Conservation (phyloP, 805 yeast genomes). For the Candida loeiensis region DNA sequence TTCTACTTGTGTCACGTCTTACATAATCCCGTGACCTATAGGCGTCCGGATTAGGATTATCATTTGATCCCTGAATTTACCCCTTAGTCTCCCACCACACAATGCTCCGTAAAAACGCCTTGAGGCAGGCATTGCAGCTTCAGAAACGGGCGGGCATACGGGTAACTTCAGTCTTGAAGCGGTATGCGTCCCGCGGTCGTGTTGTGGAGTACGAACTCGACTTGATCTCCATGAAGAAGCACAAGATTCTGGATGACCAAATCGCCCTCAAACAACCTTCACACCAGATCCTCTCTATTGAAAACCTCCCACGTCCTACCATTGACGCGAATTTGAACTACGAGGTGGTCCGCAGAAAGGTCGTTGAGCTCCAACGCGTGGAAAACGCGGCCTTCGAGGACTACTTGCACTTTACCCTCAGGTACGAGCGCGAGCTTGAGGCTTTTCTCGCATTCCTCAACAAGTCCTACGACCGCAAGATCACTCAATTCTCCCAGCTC, state of each 20-base stretch:
- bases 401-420: conserved; percentile 17
- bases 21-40: neutral
- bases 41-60: neutral
- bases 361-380: conserved; percentile 1
- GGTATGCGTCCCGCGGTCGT: conserved; percentile 4
- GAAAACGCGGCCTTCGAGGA: conserved; percentile 2
- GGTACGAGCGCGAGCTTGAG: conserved; percentile 18
- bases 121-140: conserved; percentile 5
- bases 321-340: conserved; percentile 1
- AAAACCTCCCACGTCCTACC: conserved; percentile 3
- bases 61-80: neutral
- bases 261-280: neutral
- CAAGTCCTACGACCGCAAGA: conserved; percentile 19
- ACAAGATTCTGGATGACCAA: neutral
- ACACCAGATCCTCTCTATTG: neutral
- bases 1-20: too few species aligned
- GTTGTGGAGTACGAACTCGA: conserved; percentile 12
- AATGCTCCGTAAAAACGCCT: conserved; percentile 7
- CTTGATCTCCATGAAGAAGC: conserved; percentile 10
- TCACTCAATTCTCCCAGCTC: conserved; percentile 21
- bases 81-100: conserved; percentile 1
- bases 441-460: conserved; percentile 20
- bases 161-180: neutral
- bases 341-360: neutral
- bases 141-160: neutral